phyloP scores from a whole-genome alignment of 768 basidiomycete genomes.

The Sporobolomyces phaffii region DNA sequence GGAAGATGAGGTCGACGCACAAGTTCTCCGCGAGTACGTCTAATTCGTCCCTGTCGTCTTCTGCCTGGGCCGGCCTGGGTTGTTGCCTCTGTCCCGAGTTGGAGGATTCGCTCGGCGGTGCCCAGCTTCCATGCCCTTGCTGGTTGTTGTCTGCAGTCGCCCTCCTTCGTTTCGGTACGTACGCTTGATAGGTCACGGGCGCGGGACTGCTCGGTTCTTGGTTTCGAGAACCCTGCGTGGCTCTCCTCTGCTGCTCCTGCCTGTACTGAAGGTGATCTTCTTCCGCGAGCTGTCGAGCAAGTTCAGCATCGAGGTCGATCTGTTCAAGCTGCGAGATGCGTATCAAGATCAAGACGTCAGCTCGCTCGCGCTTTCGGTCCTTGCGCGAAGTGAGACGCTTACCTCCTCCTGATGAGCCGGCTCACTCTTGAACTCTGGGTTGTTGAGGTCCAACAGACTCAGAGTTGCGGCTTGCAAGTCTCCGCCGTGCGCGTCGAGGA shows the following conservation, averaged over 20 bases:
- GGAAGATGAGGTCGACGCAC: background rate
- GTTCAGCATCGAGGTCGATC: slow-evolving; percentile 29
- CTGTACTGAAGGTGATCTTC: slow-evolving; percentile 23
- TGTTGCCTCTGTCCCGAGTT: slow-evolving; percentile 53
- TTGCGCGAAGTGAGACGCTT: background rate
- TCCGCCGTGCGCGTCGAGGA: slow-evolving; percentile 4
- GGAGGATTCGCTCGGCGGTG: slow-evolving; percentile 50
- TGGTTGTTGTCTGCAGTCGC: background rate
- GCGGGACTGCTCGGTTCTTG: background rate
- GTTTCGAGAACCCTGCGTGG: no score
- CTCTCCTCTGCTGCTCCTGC: no score
- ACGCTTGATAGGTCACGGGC: slow-evolving; percentile 23
- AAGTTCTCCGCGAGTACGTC: slow-evolving; percentile 29
- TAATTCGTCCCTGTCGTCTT: slow-evolving; percentile 27
- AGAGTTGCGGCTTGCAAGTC: slow-evolving; percentile 15
- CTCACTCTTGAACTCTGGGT: slow-evolving; percentile 11
- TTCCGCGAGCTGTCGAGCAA: slow-evolving; percentile 23
- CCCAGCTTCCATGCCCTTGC: slow-evolving; percentile 52
- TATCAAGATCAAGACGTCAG: background rate
- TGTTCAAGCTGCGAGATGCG: slow-evolving; percentile 8
- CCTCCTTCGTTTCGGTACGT: slow-evolving; percentile 20
- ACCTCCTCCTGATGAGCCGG: slow-evolving; percentile 13
- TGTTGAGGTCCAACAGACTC: slow-evolving; percentile 14
- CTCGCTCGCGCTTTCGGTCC: background rate
- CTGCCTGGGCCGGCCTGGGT: background rate